A percentile compares a stretch with the other conserved stretches of the same genome.
phyloP scores from a whole-genome alignment of 495 filamentous ascomycete genomes.

The Hypoxylon lenormandii region DNA sequence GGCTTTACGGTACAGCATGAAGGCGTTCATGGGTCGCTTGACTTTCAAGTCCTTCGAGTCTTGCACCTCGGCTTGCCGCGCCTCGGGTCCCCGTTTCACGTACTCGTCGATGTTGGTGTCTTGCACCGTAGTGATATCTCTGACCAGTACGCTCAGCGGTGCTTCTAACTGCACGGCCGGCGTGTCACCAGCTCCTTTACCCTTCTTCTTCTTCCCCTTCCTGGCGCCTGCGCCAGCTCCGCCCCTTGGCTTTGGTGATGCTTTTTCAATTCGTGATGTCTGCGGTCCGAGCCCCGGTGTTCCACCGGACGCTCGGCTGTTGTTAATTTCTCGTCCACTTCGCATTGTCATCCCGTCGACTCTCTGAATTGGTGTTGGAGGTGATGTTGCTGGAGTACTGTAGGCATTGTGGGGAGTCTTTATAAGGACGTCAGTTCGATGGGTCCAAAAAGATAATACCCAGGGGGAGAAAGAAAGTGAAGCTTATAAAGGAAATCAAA shows the following conservation, averaged over 20 bases:
- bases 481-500: slow-evolving; percentile 27
- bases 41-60: slow-evolving; percentile 80
- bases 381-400: slow-evolving; percentile 65
- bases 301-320: slow-evolving; percentile 37
- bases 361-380: slow-evolving; percentile 58
- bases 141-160: slow-evolving; percentile 82
- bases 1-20: slow-evolving; percentile 97
- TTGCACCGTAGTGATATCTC: slow-evolving; percentile 70
- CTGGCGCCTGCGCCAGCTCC: slow-evolving; percentile 43
- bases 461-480: slow-evolving; percentile 4
- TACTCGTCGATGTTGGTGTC: slow-evolving; percentile 81
- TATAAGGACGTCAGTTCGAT: slow-evolving; percentile 18
- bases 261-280: slow-evolving; percentile 52
- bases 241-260: slow-evolving; percentile 47
- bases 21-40: slow-evolving; percentile 95
- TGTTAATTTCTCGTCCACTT: slow-evolving; percentile 59
- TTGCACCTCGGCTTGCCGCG: slow-evolving; percentile 73
- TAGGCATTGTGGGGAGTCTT: slow-evolving; percentile 56
- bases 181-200: slow-evolving; percentile 62
- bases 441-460: slow-evolving; percentile 7
- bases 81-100: slow-evolving; percentile 77
- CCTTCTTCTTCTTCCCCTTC: slow-evolving; percentile 63
- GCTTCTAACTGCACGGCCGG: slow-evolving; percentile 66
- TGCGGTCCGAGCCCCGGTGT: slow-evolving; percentile 34
- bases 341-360: slow-evolving; percentile 58